phyloP scores from a whole-genome alignment of 176 grass and related monocot genomes.

The Chrysopogon serrulatus region DNA sequence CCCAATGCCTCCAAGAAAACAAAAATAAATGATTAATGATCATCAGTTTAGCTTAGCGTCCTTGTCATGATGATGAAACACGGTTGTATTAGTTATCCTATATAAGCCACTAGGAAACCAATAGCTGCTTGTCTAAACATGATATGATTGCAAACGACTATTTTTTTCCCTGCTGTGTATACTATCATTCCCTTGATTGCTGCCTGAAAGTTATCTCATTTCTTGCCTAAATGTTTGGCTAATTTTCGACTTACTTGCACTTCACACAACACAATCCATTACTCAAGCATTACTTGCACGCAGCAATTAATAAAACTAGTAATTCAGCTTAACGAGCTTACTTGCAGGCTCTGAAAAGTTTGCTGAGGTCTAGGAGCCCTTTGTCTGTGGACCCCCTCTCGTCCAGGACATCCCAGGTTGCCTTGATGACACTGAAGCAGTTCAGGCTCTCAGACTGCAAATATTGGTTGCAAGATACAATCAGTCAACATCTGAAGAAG shows the following conservation, averaged over 20 bases:
- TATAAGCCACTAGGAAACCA: background rate
- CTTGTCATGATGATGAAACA: background rate
- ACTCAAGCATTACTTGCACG: background rate
- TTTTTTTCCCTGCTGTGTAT: background rate
- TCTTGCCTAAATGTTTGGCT: background rate
- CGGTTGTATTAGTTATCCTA: background rate
- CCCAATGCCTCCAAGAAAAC: background rate
- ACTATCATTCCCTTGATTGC: background rate
- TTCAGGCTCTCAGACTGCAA: conserved; percentile 87
- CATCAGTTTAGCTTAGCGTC: background rate
- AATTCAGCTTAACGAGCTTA: conserved; percentile 30
- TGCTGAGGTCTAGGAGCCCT: conserved; percentile 70
- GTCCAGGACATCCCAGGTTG: conserved; percentile 64
- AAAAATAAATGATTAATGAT: background rate
- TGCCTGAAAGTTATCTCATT: background rate
- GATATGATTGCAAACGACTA: background rate
- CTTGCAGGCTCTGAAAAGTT: conserved; percentile 89
- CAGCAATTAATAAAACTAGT: background rate
- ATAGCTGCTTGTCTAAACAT: background rate
- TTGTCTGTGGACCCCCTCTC: conserved; percentile 39
- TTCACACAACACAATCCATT: background rate
- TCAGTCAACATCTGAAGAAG: background rate
- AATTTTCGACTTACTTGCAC: background rate
- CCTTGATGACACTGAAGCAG: conserved; percentile 83
- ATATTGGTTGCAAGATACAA: conserved; percentile 9